Evolutionary conservation across 2,329 filamentous ascomycete species (phyloP).

Genomic region (Magnaporthiopsis rhizophila): DNA sequence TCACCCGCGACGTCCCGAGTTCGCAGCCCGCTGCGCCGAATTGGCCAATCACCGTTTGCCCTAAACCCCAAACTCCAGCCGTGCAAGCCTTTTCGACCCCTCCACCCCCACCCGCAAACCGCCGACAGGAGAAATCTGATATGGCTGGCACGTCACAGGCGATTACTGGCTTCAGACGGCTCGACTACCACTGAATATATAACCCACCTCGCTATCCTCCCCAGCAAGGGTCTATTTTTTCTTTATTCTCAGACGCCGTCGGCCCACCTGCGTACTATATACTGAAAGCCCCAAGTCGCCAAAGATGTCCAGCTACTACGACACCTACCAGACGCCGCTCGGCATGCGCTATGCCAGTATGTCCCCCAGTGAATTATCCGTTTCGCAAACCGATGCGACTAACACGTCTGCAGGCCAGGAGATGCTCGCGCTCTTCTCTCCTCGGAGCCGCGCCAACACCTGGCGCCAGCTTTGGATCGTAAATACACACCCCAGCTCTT

Average conservation of each 20-base stretch:
- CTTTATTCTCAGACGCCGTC: neutral
- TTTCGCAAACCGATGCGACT: neutral
- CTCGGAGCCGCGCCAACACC: slow-evolving; percentile 63
- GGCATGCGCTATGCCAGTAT: slow-evolving; percentile 64
- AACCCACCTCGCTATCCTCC: neutral
- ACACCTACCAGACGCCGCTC: slow-evolving; percentile 60
- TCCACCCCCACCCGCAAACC: neutral
- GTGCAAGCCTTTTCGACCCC: too few species aligned
- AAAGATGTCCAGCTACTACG: slow-evolving; percentile 20
- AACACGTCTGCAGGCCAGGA: slow-evolving; percentile 31
- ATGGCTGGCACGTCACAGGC: too few species aligned
- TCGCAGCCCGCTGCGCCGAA: too few species aligned
- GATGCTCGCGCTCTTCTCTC: slow-evolving; percentile 75
- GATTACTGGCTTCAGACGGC: neutral
- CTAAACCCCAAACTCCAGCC: neutral
- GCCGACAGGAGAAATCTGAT: neutral
- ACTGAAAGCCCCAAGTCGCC: neutral
- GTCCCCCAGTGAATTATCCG: neutral
- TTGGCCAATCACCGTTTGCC: too few species aligned
- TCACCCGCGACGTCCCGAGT: too few species aligned
- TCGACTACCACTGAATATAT: neutral
- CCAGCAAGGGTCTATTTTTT: neutral
- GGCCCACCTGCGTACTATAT: neutral
- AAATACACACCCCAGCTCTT: neutral
- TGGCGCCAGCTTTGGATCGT: slow-evolving; percentile 79